A percentile compares a stretch with the other conserved stretches of the same genome.
These are phyloP conservation scores for Paralagenidium karlingii DNA, from an alignment of 352 stramenopile genomes.

Conservation along the genomic window DNA sequence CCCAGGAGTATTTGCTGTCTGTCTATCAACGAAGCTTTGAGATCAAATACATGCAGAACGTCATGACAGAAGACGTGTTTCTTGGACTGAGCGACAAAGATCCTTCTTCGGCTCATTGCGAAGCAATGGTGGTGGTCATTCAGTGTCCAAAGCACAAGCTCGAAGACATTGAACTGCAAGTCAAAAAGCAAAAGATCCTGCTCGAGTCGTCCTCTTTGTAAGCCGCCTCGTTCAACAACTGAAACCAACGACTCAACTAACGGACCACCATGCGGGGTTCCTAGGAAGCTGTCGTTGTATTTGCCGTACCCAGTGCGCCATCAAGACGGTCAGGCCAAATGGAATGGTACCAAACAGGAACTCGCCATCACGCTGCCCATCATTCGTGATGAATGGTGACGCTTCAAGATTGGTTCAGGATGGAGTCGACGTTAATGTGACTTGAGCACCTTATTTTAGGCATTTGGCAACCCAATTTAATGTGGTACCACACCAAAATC, in stretches of 20 bases:
- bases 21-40: constrained; percentile 31
- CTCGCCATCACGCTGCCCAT: constrained; percentile 61
- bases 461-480: no score
- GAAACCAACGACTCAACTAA: neutral
- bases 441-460: no score
- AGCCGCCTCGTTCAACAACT: constrained; percentile 2
- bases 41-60: constrained; percentile 76
- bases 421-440: no score
- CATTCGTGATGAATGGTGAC: constrained; percentile 59
- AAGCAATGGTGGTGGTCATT: constrained; percentile 68
- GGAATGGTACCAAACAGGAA: constrained; percentile 30
- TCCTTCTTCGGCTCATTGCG: constrained; percentile 63
- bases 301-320: constrained; percentile 61
- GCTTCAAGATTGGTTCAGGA: no score
- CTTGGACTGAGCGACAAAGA: constrained; percentile 74
- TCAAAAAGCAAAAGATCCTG: constrained; percentile 66
- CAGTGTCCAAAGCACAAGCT: constrained; percentile 43
- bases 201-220: constrained; percentile 48
- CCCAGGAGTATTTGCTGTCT: neutral
- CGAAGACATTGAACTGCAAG: constrained; percentile 70
- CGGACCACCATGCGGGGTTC: no score
- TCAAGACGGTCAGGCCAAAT: constrained; percentile 60
- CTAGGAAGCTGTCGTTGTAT: constrained; percentile 52
- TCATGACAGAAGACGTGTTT: constrained; percentile 81
- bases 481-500: no score